Percentiles rank a stretch among this genome's conserved stretches.
phyloP scores from a whole-genome alignment of 495 filamentous ascomycete genomes.

The Umbilicaria muhlenbergii region DNA sequence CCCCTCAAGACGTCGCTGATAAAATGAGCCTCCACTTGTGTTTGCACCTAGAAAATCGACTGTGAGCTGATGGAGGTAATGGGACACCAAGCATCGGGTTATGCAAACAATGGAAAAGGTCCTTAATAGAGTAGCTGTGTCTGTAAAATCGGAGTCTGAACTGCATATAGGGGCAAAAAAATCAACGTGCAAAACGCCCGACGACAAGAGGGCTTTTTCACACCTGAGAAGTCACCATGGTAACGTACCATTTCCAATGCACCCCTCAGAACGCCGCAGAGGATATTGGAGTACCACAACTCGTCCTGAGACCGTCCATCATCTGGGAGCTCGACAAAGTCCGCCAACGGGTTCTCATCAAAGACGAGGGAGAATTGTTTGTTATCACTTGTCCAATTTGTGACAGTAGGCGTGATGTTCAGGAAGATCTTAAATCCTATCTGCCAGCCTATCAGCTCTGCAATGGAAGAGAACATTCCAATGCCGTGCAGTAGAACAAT shows the following conservation, averaged over 20 bases:
- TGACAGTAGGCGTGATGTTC: slow-evolving; percentile 88
- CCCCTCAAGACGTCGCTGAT: slow-evolving; percentile 88
- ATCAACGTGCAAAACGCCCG: no score
- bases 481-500: no score
- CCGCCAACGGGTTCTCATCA: slow-evolving; percentile 91
- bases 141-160: no score
- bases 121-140: no score
- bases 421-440: slow-evolving; percentile 98
- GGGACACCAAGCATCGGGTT: not conserved
- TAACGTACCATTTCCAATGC: slow-evolving; percentile 78
- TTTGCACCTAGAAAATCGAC: slow-evolving; percentile 53
- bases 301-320: slow-evolving; percentile 93
- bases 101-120: no score
- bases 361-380: slow-evolving; percentile 93
- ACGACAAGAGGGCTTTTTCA: no score
- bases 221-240: no score
- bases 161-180: no score
- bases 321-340: slow-evolving; percentile 94
- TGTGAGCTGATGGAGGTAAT: slow-evolving; percentile 5
- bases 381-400: slow-evolving; percentile 90
- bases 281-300: slow-evolving; percentile 94
- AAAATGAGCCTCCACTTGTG: slow-evolving; percentile 97
- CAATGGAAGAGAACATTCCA: not conserved
- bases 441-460: slow-evolving; percentile 25
- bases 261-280: slow-evolving; percentile 83